Percentiles rank a stretch among this genome's conserved stretches.
These are phyloP conservation scores for Juglanconis juglandina DNA, from an alignment of 2,329 filamentous ascomycete genomes.

Conservation along the genomic window DNA sequence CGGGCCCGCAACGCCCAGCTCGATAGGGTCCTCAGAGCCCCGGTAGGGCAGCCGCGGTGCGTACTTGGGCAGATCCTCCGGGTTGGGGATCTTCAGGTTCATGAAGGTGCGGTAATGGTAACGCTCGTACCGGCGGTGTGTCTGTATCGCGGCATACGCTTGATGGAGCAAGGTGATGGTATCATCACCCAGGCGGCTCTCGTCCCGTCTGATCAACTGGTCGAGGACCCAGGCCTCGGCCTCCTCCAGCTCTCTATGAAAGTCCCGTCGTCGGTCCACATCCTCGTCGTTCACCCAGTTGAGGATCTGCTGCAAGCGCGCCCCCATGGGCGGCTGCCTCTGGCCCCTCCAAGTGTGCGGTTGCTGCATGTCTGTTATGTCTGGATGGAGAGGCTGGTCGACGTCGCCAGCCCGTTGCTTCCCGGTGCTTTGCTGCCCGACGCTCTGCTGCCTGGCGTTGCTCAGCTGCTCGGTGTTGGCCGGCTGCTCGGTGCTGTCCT, in stretches of 20 bases:
- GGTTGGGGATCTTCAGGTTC: conserved; percentile 23
- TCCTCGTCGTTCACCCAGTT: conserved; percentile 51
- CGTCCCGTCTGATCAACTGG: conserved; percentile 25
- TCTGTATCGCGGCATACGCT: conserved; percentile 30
- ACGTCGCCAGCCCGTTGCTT: neutral
- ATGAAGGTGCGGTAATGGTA: conserved; percentile 32
- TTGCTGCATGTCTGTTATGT: neutral
- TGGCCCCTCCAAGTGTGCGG: conserved; percentile 19
- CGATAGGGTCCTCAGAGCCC: conserved; percentile 23
- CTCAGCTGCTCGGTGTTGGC: too few species aligned
- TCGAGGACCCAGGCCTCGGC: conserved; percentile 38
- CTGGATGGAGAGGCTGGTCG: conserved; percentile 3
- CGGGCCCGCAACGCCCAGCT: conserved; percentile 26
- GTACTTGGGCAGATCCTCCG: conserved; percentile 24
- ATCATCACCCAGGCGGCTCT: conserved; percentile 23
- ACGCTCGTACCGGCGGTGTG: conserved; percentile 33
- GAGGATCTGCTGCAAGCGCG: conserved; percentile 29
- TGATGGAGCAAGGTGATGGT: conserved; percentile 26
- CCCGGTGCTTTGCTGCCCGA: neutral
- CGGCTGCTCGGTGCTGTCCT: too few species aligned
- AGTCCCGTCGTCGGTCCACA: conserved; percentile 37
- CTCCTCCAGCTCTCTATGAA: conserved; percentile 35
- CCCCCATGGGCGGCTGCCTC: conserved; percentile 30
- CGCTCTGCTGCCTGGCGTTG: too few species aligned
- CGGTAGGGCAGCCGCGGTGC: conserved; percentile 25